phyloP scores from a whole-genome alignment of 257 asterid genomes.

The Ligustrum vulgare region DNA sequence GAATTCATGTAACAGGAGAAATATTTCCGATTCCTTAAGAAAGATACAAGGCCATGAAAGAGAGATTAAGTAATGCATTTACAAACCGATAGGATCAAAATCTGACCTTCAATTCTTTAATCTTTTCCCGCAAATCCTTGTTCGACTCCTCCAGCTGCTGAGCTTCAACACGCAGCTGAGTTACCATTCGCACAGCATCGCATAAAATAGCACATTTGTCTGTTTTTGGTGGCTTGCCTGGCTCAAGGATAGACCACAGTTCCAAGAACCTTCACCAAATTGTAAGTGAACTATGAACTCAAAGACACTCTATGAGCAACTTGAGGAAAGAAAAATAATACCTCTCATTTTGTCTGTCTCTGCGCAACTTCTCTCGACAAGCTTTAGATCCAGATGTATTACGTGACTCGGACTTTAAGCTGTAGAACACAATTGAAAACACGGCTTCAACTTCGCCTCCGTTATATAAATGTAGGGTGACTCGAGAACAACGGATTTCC shows the following conservation, averaged over 20 bases:
- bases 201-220: slow-evolving; percentile 31
- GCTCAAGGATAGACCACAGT: slow-evolving; percentile 30
- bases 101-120: slow-evolving; percentile 33
- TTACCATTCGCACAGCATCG: slow-evolving; percentile 27
- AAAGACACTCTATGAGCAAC: neutral
- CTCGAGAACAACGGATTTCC: too few species aligned
- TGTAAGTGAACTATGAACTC: neutral
- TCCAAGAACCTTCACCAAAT: slow-evolving; percentile 29
- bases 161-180: slow-evolving; percentile 26
- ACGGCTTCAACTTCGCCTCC: neutral
- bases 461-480: neutral
- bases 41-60: neutral
- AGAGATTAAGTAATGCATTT: neutral
- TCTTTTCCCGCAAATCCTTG: slow-evolving; percentile 27
- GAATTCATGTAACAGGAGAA: neutral
- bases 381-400: slow-evolving; percentile 27
- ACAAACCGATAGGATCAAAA: neutral
- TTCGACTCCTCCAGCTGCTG: slow-evolving; percentile 33
- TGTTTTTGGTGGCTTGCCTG: slow-evolving; percentile 31
- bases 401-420: slow-evolving; percentile 21
- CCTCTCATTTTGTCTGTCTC: slow-evolving; percentile 36
- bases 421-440: slow-evolving; percentile 14
- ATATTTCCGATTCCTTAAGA: neutral
- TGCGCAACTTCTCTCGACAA: slow-evolving; percentile 31
- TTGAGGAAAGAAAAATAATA: slow-evolving; percentile 2